A percentile compares a stretch with the other conserved stretches of the same genome.
Evolutionary conservation across 371 early-diverging fungal species (phyloP).

Genomic region (Mucor mucedo): DNA sequence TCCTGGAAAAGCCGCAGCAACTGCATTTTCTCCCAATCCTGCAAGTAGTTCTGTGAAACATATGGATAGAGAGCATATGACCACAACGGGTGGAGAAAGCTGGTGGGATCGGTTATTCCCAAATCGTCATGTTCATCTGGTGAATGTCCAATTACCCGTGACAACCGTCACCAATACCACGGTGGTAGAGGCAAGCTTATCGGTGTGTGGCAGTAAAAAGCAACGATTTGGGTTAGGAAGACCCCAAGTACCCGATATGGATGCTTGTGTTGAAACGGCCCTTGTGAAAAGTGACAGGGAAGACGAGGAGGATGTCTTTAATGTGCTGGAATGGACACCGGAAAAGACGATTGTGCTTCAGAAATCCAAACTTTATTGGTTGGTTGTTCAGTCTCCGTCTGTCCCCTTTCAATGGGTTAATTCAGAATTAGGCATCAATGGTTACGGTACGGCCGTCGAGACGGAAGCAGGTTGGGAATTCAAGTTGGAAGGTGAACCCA

Average conservation of each 20-base stretch:
- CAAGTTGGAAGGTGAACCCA: constrained; percentile 19
- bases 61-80: constrained; percentile 2
- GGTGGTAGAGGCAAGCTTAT: constrained; percentile 24
- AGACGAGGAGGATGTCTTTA: constrained; percentile 15
- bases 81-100: constrained; percentile 21
- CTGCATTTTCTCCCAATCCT: constrained; percentile 40
- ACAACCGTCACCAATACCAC: constrained; percentile 3
- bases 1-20: constrained; percentile 31
- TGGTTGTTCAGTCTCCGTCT: constrained; percentile 26
- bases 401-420: constrained; percentile 22
- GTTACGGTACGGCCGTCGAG: constrained; percentile 21
- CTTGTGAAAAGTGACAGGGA: constrained; percentile 8
- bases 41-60: constrained; percentile 6
- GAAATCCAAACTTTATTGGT: constrained; percentile 27
- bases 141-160: constrained; percentile 36
- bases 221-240: constrained; percentile 1
- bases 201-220: constrained; percentile 32
- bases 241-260: constrained; percentile 20
- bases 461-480: constrained; percentile 27
- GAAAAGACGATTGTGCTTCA: constrained; percentile 21
- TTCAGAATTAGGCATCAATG: constrained; percentile 11
- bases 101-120: constrained; percentile 52
- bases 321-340: constrained; percentile 32
- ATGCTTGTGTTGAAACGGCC: constrained; percentile 15
- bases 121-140: constrained; percentile 42